Evolutionary conservation across 345 rosid genomes (phyloP).

Genomic region (Passiflora organensis): DNA sequence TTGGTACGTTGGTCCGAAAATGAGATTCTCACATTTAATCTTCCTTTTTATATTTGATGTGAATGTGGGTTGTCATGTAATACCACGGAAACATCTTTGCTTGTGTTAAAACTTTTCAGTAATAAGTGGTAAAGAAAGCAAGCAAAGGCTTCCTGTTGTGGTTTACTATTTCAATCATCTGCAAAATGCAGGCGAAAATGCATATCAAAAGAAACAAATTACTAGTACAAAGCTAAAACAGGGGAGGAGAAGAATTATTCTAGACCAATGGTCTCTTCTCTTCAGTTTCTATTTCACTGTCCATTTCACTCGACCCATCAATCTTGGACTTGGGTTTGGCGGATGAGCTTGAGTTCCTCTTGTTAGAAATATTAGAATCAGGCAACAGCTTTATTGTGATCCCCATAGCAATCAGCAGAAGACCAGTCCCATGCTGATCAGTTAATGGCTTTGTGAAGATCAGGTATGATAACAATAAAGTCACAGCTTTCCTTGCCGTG

Average conservation of each 20-base stretch:
- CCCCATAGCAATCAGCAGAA: slow-evolving; percentile 71
- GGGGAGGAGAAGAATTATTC: neutral
- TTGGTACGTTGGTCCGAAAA: too few species aligned
- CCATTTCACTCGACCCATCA: neutral
- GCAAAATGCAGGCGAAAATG: too few species aligned
- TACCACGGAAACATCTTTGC: too few species aligned
- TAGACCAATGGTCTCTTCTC: slow-evolving; percentile 38
- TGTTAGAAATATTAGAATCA: slow-evolving; percentile 17
- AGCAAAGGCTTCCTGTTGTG: too few species aligned
- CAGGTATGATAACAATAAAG: slow-evolving; percentile 72
- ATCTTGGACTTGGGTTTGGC: slow-evolving; percentile 1
- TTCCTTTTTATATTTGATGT: too few species aligned
- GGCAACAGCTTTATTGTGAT: slow-evolving; percentile 59
- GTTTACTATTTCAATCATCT: too few species aligned
- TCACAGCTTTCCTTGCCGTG: slow-evolving; percentile 65
- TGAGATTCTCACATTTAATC: too few species aligned
- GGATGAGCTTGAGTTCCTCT: slow-evolving; percentile 16
- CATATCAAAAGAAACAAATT: too few species aligned
- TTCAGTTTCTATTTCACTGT: slow-evolving; percentile 22
- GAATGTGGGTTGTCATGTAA: too few species aligned
- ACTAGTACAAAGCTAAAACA: neutral
- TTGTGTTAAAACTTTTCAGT: too few species aligned
- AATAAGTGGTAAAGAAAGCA: too few species aligned
- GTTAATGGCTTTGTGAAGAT: slow-evolving; percentile 87
- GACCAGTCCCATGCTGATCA: slow-evolving; percentile 70